phyloP scores from a whole-genome alignment of 495 filamentous ascomycete species.

The Apiosordaria backusii region DNA sequence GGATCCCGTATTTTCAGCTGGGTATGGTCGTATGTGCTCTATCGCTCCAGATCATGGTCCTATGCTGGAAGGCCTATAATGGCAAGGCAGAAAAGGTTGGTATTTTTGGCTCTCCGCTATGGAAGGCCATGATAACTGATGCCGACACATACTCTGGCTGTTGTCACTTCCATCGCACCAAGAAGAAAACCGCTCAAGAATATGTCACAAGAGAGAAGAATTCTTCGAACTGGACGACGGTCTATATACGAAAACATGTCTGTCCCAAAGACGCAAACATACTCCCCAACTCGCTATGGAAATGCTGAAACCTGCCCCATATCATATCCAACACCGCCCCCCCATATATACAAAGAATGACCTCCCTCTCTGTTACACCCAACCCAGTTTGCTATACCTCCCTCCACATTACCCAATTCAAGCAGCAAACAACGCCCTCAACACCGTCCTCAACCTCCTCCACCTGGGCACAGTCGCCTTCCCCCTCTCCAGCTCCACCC shows the following conservation, averaged over 20 bases:
- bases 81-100: no score
- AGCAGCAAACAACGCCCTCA: slow-evolving; percentile 41
- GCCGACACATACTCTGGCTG: no score
- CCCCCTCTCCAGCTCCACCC: slow-evolving; percentile 41
- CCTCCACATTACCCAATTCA: background rate
- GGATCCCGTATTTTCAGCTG: slow-evolving; percentile 46
- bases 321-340: no score
- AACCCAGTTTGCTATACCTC: background rate
- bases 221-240: background rate
- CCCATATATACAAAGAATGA: background rate
- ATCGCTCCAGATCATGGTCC: no score
- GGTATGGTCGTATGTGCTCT: slow-evolving; percentile 48
- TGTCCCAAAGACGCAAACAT: background rate
- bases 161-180: no score
- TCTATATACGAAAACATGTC: background rate
- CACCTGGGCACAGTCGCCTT: slow-evolving; percentile 55
- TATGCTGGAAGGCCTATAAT: no score
- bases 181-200: no score
- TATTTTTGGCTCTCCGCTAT: no score
- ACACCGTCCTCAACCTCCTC: slow-evolving; percentile 53
- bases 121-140: no score
- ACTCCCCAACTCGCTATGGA: background rate
- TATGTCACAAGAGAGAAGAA: background rate
- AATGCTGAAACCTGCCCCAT: background rate
- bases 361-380: background rate